Percentiles rank a stretch among this genome's conserved stretches.
Evolutionary conservation across 179 eudicot genomes (phyloP).

Genomic region (Drosera spatulata): DNA sequence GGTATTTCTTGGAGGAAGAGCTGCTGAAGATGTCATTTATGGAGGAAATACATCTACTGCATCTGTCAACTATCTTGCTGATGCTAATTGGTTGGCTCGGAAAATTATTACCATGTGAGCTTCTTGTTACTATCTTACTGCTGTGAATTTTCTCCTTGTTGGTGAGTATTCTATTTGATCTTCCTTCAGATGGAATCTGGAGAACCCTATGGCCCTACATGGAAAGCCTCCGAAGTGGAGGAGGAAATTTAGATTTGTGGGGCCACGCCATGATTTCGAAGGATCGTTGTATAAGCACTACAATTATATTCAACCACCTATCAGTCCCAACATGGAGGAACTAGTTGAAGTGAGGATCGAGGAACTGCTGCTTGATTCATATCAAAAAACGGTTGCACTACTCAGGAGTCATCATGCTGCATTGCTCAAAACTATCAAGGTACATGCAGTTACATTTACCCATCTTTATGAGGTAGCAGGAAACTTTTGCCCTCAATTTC

Average conservation of each 20-base stretch:
- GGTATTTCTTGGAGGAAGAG: constrained; percentile 93
- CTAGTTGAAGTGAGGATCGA: constrained; percentile 64
- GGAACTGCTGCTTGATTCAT: constrained; percentile 54
- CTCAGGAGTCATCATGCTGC: constrained; percentile 75
- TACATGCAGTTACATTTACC: constrained; percentile 9
- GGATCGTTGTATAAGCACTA: constrained; percentile 64
- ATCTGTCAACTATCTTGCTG: constrained; percentile 86
- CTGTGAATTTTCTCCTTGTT: neutral
- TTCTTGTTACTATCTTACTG: no score
- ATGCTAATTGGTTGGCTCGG: constrained; percentile 98
- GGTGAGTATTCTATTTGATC: constrained; percentile 1
- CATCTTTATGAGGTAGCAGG: no score
- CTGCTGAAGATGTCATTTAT: constrained; percentile 89
- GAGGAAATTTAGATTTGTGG: constrained; percentile 53
- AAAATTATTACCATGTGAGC: constrained; percentile 76
- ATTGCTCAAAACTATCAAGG: constrained; percentile 80
- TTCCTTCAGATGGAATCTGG: constrained; percentile 71
- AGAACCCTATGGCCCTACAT: constrained; percentile 81
- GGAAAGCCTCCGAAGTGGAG: constrained; percentile 94
- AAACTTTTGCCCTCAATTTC: no score
- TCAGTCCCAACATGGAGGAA: constrained; percentile 74
- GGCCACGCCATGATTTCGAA: constrained; percentile 86
- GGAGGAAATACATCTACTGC: constrained; percentile 86
- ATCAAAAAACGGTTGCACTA: constrained; percentile 45
- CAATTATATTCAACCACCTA: constrained; percentile 52